Evolutionary conservation across 2,329 filamentous ascomycete species (phyloP), one percentile per base, ranked within the genome.

Genomic region (Aureobasidium sp.): DNA sequence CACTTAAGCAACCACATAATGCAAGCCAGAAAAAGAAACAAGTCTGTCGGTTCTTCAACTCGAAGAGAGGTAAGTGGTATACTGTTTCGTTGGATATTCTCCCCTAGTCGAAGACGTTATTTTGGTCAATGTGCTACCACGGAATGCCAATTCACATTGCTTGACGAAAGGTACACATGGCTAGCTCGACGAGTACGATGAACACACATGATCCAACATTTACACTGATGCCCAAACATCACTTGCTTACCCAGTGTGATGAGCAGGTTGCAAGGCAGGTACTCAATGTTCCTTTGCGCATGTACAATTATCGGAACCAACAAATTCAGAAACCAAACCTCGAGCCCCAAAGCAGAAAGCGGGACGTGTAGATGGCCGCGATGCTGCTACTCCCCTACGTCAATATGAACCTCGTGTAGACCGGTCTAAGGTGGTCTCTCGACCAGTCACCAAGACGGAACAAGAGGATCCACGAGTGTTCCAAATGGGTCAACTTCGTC

Each of bases 401-500:
- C 63, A 63, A 60, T 63, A 69, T 64, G 55, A 67, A 63, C 64
- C 67, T 61, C 64, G 71, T 68, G 68, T 72, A 63, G 63, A 72
- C 68, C 64, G 73, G 33, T 77, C 78, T 45, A 79, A 80, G 61
- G 74, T 86, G 21, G 82, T 88, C 33, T 71, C 81, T 61, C 87
- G 85, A 68, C 89, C 89, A 11, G 75, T 88, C 2, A 83, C 89
- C 7, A 77, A 80, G 61, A 78, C 81, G 11, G 86, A 90, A 72
- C 71, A 76, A 31, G 79, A 84, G 62, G 83, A 91, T 69, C 87
- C 89, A 7, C 80, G 88, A 64, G 81, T 81, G 60, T 94, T 90
- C 69, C 88, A 94, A 71, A 74, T 93, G 54, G 81, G 82, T 63
- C 89, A 94, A 75, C 74, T 93, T 63, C 80, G 83, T 67, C 82